Evolutionary conservation across 164 flowering plant genomes (phyloP), one percentile per base, ranked within the genome.

Genomic region (Magnolia kwangsiensis): DNA sequence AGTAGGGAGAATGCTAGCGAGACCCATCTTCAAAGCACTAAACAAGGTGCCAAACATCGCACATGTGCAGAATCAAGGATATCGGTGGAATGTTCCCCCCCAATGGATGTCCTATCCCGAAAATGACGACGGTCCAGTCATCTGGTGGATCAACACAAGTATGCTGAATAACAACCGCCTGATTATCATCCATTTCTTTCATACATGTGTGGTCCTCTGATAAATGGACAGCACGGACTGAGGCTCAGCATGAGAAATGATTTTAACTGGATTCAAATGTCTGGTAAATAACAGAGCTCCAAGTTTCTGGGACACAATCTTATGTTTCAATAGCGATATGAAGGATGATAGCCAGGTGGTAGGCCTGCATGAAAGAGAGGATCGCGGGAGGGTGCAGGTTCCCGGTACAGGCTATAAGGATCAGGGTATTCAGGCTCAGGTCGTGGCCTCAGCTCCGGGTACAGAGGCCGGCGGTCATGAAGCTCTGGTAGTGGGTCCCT

Each of bases 401-500:
- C 79, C 49, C 66, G 63, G 78, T 72, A 63, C 23, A 67, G 7
- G 27, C 14, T 6, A 21, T 80, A 77, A 20, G 78, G 61, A 72
- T 72, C 74, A 7, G 6, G n/a, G 13, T 72, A 72, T 16, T 50
- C 64, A 7, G 50, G 19, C 14, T 21, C 64, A 10, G n/a, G 27
- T 72, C 24, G 16, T 3, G 6, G 81, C 59, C 83, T 76, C 23
- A n/a, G 31, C 29, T 73, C 84, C 67, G 72, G 16, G 72, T 81
- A 78, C 9, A 68, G 7, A 69, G 31, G n/a, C 55, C 49, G 72
- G 50, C 5, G 72, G 6, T 78, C 79, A 68, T 19, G 81, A 78
- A 29, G 77, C 31, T 68, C 49, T 29, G 31, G 10, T n/a, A 50
- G 61, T 27, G 50, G 8, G 24, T 76, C 80, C 73, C 80, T 78